Conservation (phyloP, 73 alveolate species). For the Stentor roeselii region DNA sequence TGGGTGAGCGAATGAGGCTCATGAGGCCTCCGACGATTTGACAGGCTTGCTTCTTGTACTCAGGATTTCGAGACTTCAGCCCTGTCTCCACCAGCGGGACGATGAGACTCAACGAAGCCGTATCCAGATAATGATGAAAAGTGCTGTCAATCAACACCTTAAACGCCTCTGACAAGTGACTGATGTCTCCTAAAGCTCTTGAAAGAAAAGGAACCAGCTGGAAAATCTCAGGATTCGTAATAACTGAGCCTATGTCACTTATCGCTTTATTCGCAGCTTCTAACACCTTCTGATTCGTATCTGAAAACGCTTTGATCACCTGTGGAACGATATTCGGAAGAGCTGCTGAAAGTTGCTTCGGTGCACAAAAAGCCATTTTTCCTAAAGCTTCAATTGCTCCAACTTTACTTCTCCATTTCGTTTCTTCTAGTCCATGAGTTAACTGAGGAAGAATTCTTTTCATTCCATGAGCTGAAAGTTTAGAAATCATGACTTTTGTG, state of each 20-base stretch:
- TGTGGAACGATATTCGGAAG: slow-evolving; percentile 59
- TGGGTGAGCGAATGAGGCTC: slow-evolving; percentile 45
- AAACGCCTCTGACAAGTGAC: slow-evolving; percentile 41
- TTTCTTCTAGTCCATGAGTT: slow-evolving; percentile 52
- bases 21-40: slow-evolving; percentile 63
- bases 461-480: slow-evolving; percentile 58
- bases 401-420: slow-evolving; percentile 67
- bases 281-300: slow-evolving; percentile 69
- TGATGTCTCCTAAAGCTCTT: slow-evolving; percentile 53
- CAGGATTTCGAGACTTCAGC: slow-evolving; percentile 51
- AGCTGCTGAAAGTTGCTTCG: slow-evolving; percentile 46
- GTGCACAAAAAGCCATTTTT: slow-evolving; percentile 71
- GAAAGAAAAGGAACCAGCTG: slow-evolving; percentile 34
- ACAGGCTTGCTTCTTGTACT: slow-evolving; percentile 48
- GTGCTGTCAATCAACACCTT: slow-evolving; percentile 52
- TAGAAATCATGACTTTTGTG: slow-evolving; percentile 41
- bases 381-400: slow-evolving; percentile 72
- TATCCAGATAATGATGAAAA: slow-evolving; percentile 64
- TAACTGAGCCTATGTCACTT: slow-evolving; percentile 58
- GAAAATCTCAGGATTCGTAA: slow-evolving; percentile 62
- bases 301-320: slow-evolving; percentile 54
- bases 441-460: slow-evolving; percentile 48
- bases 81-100: slow-evolving; percentile 65
- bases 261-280: slow-evolving; percentile 62
- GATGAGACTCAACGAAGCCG: slow-evolving; percentile 54